A percentile compares a stretch with the other conserved stretches of the same genome.
These are phyloP conservation scores for Astrephomene gubernaculifera DNA, from an alignment of 139 green algal genomes.

Conservation along the genomic window DNA sequence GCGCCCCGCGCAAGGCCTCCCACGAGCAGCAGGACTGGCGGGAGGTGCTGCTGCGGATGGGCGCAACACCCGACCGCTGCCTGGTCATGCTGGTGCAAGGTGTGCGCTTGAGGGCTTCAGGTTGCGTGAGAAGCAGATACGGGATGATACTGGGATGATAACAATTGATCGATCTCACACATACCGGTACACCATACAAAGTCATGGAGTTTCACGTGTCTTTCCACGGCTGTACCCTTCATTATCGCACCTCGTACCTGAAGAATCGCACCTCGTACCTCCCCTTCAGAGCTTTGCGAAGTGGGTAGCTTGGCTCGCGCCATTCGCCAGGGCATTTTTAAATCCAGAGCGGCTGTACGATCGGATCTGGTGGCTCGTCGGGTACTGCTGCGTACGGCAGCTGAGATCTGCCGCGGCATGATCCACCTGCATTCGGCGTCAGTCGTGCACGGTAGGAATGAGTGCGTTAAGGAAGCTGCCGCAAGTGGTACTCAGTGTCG, in stretches of 20 bases:
- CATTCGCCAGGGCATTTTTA: background rate
- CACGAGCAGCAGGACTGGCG: slow-evolving; percentile 8
- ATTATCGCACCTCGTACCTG: no score
- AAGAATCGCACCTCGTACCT: no score
- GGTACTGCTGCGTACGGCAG: background rate
- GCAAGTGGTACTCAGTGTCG: no score
- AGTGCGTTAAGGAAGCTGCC: no score
- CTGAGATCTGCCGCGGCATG: slow-evolving; percentile 8
- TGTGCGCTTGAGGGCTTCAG: background rate
- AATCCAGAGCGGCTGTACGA: background rate
- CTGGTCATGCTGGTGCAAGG: slow-evolving; percentile 17
- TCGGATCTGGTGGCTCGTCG: background rate
- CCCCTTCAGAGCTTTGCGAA: background rate
- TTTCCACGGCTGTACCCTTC: no score
- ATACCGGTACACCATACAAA: no score
- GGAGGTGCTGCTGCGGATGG: background rate
- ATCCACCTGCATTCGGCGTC: background rate
- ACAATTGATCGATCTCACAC: no score
- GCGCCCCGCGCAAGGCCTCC: background rate
- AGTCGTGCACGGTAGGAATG: background rate
- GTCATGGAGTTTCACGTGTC: no score
- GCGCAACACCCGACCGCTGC: background rate
- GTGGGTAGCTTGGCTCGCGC: background rate
- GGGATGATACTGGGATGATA: no score
- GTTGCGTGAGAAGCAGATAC: no score